Conservation (phyloP, 306 rosid genomes). For the Lathyrus tuberosus region DNA sequence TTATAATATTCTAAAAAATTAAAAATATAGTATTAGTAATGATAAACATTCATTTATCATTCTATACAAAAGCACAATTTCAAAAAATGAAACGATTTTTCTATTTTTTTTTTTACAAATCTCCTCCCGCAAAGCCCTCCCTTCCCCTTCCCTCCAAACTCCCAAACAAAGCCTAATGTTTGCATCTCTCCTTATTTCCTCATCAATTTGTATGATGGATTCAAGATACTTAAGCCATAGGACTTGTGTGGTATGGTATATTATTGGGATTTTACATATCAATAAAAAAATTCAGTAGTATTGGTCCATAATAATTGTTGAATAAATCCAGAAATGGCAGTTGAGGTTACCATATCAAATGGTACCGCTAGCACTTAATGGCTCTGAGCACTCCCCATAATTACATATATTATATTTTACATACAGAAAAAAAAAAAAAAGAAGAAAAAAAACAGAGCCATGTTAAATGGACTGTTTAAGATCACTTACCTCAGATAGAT, state of each 20-base stretch:
- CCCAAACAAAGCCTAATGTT: neutral
- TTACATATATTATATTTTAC: neutral
- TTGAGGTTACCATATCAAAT: neutral
- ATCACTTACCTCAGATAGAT: conserved; percentile 81
- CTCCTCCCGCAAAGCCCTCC: too few relatives aligned
- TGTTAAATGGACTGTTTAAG: conserved; percentile 28
- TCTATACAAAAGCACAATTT: too few relatives aligned
- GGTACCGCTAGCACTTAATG: conserved; percentile 15
- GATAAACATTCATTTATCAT: too few relatives aligned
- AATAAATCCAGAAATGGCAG: conserved; percentile 34
- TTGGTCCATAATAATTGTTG: conserved; percentile 13
- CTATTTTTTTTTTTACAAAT: too few relatives aligned
- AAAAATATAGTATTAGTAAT: too few relatives aligned
- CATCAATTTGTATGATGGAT: neutral
- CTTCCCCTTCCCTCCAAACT: too few relatives aligned
- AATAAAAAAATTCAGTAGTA: conserved; percentile 10
- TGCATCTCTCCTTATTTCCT: neutral
- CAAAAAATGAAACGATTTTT: too few relatives aligned
- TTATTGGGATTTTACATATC: neutral
- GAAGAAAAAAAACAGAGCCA: neutral
- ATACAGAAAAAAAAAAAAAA: neutral
- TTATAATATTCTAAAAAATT: too few relatives aligned
- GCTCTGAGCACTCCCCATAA: neutral
- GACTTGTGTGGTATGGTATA: neutral
- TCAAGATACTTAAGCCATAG: neutral